Conservation (phyloP, 2,329 filamentous ascomycete species). For the Onygenales sp. region DNA sequence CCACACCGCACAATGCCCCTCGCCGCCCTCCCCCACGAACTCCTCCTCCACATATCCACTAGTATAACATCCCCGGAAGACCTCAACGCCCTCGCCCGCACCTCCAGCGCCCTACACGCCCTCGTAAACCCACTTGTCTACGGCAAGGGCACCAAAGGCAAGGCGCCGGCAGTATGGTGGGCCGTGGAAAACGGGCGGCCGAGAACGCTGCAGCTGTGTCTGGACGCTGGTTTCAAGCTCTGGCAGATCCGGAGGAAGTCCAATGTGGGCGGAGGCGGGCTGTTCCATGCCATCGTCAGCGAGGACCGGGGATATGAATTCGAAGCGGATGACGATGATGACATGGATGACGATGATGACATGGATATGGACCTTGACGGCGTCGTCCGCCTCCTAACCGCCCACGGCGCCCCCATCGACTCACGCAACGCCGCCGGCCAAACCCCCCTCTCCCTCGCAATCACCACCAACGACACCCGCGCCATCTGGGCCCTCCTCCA, state of each 20-base stretch:
- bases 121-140: neutral
- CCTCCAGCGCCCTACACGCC: neutral
- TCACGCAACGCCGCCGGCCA: neutral
- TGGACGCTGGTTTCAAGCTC: neutral
- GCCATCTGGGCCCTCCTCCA: neutral
- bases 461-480: neutral
- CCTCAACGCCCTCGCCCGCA: neutral
- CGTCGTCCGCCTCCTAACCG: neutral
- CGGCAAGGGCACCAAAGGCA: neutral
- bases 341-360: neutral
- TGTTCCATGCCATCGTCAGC: neutral
- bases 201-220: neutral
- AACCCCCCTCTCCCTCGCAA: neutral
- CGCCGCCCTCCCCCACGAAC: neutral
- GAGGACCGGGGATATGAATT: too few relatives aligned
- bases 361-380: neutral
- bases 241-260: too few relatives aligned
- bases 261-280: too few relatives aligned
- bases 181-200: neutral
- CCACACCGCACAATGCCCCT: neutral
- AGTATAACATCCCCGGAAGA: neutral
- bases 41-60: neutral
- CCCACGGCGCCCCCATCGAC: neutral
- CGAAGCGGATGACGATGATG: neutral
- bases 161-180: neutral